phyloP scores from a whole-genome alignment of 2,329 filamentous ascomycete genomes.

The Cladophialophora immunda region DNA sequence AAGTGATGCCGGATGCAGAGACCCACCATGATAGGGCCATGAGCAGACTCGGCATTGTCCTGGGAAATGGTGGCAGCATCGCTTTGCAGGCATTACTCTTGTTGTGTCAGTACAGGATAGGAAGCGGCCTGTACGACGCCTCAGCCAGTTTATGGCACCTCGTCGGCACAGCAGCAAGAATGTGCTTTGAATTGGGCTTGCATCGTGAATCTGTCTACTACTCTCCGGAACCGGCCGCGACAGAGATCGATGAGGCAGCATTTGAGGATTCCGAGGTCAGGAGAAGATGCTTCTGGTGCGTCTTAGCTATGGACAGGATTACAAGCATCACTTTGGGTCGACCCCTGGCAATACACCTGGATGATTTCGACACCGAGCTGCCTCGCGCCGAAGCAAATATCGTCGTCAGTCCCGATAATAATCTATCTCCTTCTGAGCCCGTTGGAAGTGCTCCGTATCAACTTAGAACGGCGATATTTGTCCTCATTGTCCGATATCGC shows the following conservation, averaged over 20 bases:
- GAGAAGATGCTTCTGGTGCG: conserved; percentile 55
- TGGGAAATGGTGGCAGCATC: conserved; percentile 48
- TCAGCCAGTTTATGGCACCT: conserved; percentile 57
- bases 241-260: conserved; percentile 3
- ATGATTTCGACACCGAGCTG: conserved; percentile 25
- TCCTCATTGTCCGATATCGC: conserved; percentile 21
- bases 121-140: conserved; percentile 51
- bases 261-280: conserved; percentile 44
- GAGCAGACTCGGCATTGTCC: conserved; percentile 48
- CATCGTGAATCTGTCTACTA: conserved; percentile 51
- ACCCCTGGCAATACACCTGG: conserved; percentile 20
- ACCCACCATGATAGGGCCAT: conserved; percentile 53
- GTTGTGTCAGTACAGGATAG: conserved; percentile 55
- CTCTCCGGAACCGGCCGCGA: neutral
- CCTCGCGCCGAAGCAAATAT: conserved; percentile 19
- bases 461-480: conserved; percentile 21
- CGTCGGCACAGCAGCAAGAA: conserved; percentile 53
- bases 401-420: conserved; percentile 19
- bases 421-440: conserved; percentile 16
- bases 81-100: conserved; percentile 54
- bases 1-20: conserved; percentile 54
- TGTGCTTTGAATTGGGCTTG: conserved; percentile 53
- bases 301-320: conserved; percentile 44
- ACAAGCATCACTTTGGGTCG: conserved; percentile 22
- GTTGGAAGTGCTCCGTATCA: conserved; percentile 19